phyloP scores from a whole-genome alignment of 2,329 filamentous ascomycete species.

The Thermochaetoides dissita region DNA sequence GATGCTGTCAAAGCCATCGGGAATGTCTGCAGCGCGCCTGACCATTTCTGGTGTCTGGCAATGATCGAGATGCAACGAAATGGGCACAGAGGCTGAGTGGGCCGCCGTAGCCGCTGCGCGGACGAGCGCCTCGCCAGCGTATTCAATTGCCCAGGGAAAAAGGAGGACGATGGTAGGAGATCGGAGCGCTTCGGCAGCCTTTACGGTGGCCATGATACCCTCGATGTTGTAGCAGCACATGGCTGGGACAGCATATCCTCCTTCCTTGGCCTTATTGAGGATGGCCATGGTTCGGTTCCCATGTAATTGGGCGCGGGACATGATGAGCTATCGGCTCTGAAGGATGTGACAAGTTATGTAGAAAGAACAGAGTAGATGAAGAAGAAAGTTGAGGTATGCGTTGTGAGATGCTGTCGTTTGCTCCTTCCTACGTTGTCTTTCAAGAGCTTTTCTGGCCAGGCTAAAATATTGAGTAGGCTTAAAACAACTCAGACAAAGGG shows the following conservation, averaged over 20 bases:
- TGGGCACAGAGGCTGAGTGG: slow-evolving; percentile 41
- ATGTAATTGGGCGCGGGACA: slow-evolving; percentile 25
- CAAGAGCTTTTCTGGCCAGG: no score
- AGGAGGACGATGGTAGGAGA: slow-evolving; percentile 59
- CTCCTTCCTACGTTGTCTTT: no score
- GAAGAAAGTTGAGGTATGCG: no score
- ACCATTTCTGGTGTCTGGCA: slow-evolving; percentile 50
- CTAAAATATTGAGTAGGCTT: no score
- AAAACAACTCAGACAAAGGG: no score
- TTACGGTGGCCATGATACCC: slow-evolving; percentile 53
- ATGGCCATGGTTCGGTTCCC: slow-evolving; percentile 41
- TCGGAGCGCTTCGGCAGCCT: slow-evolving; percentile 51
- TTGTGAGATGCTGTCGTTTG: no score
- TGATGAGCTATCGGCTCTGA: slow-evolving; percentile 12
- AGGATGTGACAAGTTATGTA: background rate
- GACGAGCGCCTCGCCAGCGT: slow-evolving; percentile 43
- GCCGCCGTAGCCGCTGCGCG: slow-evolving; percentile 42
- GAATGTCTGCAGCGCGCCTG: slow-evolving; percentile 43
- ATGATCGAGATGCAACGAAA: slow-evolving; percentile 53
- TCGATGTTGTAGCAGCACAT: slow-evolving; percentile 57
- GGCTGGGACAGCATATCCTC: slow-evolving; percentile 44
- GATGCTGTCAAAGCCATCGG: slow-evolving; percentile 51
- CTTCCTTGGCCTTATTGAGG: slow-evolving; percentile 38
- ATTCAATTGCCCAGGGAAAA: slow-evolving; percentile 61
- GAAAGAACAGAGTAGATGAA: background rate